Percentiles rank a stretch among this genome's conserved stretches.
Conservation (phyloP, 441 rosid species). For the Isatis lusitanica region DNA sequence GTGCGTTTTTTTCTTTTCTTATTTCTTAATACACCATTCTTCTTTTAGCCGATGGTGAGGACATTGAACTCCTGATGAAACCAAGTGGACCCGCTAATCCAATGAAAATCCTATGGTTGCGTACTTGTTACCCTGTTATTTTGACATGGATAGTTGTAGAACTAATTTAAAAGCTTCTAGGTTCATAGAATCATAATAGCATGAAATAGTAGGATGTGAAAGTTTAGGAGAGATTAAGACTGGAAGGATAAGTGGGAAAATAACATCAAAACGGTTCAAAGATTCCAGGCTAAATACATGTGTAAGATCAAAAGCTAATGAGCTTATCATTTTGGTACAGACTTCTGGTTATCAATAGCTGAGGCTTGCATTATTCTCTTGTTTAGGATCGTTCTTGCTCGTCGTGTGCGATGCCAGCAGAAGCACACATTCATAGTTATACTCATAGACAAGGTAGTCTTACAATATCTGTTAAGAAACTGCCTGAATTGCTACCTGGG, state of each 20-base stretch:
- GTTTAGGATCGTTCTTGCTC: conserved; percentile 53
- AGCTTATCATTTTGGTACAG: conserved; percentile 11
- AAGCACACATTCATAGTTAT: conserved; percentile 79
- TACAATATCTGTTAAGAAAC: conserved; percentile 75
- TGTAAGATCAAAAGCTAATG: conserved; percentile 7
- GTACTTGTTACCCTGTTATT: conserved; percentile 2
- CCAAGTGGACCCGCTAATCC: conserved; percentile 21
- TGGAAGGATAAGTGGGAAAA: not conserved
- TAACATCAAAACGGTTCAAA: conserved; percentile 1
- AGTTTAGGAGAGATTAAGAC: not conserved
- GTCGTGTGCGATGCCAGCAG: conserved; percentile 72
- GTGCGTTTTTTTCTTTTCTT: conserved; percentile 1
- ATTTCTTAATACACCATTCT: conserved; percentile 2
- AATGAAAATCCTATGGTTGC: conserved; percentile 1
- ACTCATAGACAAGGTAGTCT: conserved; percentile 83
- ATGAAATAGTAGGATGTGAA: not conserved
- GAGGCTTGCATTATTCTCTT: conserved; percentile 29
- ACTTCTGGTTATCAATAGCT: conserved; percentile 20
- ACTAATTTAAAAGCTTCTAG: not conserved
- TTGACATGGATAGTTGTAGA: conserved; percentile 17
- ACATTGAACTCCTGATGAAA: conserved; percentile 12
- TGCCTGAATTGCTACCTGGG: conserved; percentile 57
- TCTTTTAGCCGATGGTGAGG: conserved; percentile 21
- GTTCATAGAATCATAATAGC: not conserved
- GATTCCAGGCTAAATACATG: conserved; percentile 17